Evolutionary conservation across 805 yeast species (phyloP).

Genomic region (Suhomyces sp.): DNA sequence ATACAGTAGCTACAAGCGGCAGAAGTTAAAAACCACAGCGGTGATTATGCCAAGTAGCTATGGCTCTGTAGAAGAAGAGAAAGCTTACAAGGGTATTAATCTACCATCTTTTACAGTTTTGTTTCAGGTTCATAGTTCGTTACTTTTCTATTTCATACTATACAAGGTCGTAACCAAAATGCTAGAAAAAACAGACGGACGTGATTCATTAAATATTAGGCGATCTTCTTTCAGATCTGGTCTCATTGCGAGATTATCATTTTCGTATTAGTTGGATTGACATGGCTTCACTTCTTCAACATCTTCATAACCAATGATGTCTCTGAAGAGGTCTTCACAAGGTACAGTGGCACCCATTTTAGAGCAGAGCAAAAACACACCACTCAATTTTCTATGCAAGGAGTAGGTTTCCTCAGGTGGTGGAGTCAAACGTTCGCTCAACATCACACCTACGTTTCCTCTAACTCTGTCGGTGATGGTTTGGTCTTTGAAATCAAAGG

Average conservation of each 20-base stretch:
- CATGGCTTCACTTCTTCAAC: too few relatives aligned
- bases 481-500: conserved; percentile 76
- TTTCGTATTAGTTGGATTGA: too few relatives aligned
- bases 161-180: neutral
- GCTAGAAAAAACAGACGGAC: conserved; percentile 3
- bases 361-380: conserved; percentile 88
- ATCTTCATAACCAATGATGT: conserved; percentile 60
- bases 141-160: neutral
- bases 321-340: conserved; percentile 71
- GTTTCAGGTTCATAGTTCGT: neutral
- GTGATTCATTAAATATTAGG: conserved; percentile 7
- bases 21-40: too few relatives aligned
- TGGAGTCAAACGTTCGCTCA: conserved; percentile 87
- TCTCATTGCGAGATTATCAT: neutral
- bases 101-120: too few relatives aligned
- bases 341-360: conserved; percentile 80
- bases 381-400: conserved; percentile 92
- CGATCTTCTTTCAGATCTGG: neutral
- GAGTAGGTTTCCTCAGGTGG: conserved; percentile 99
- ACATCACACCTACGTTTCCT: conserved; percentile 83
- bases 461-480: conserved; percentile 94
- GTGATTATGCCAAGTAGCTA: too few relatives aligned
- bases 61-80: too few relatives aligned
- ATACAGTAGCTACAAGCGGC: too few relatives aligned
- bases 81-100: too few relatives aligned